Percentiles rank a stretch among this genome's conserved stretches.
Evolutionary conservation across 2,329 filamentous ascomycete species (phyloP).

Genomic region (Dothideomycetes sp.): DNA sequence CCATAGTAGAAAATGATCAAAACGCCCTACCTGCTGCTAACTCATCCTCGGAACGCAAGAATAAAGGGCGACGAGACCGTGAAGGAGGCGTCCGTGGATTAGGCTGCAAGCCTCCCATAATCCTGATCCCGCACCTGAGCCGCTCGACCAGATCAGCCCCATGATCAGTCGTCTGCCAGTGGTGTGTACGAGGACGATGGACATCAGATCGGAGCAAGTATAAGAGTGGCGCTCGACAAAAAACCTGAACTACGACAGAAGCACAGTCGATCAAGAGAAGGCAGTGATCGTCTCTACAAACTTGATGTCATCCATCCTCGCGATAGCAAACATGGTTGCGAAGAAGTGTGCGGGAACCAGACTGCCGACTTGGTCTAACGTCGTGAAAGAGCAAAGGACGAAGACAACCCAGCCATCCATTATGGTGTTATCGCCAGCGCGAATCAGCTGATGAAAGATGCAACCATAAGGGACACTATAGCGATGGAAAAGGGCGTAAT

Average conservation of each 20-base stretch:
- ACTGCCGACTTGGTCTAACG: too few relatives aligned
- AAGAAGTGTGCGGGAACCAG: neutral
- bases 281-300: neutral
- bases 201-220: neutral
- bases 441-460: constrained; percentile 21
- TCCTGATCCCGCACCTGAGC: too few relatives aligned
- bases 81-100: too few relatives aligned
- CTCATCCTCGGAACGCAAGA: too few relatives aligned
- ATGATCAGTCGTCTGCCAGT: too few relatives aligned
- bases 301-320: neutral
- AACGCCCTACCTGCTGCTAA: too few relatives aligned
- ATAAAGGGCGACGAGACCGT: too few relatives aligned
- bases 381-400: neutral
- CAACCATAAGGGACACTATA: constrained; percentile 1
- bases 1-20: too few relatives aligned
- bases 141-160: too few relatives aligned
- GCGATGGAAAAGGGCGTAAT: constrained; percentile 12
- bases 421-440: constrained; percentile 33
- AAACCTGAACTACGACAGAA: neutral
- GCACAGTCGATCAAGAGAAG: neutral
- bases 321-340: neutral
- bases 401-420: constrained; percentile 23
- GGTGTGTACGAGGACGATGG: neutral
- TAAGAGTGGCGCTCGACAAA: neutral
- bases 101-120: too few relatives aligned